These are phyloP conservation scores for Cladophialophora carrionii DNA, from an alignment of 2,329 filamentous ascomycete species.

Conservation along the genomic window DNA sequence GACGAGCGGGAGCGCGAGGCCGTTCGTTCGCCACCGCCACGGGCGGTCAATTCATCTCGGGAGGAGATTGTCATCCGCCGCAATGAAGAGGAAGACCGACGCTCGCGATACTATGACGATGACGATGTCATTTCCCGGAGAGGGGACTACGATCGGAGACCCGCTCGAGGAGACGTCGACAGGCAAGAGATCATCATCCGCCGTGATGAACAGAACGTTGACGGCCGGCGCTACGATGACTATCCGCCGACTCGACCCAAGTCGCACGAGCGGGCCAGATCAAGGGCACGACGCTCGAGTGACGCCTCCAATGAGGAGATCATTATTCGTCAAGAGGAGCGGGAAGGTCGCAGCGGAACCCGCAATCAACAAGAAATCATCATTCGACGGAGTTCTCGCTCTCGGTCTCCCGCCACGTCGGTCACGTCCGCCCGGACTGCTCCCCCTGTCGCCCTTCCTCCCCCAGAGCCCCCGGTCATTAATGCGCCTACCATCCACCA, in stretches of 20 bases:
- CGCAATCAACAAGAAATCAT: conserved; percentile 44
- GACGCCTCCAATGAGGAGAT: conserved; percentile 43
- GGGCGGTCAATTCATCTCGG: conserved; percentile 36
- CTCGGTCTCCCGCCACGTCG: conserved; percentile 33
- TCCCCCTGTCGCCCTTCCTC: conserved; percentile 58
- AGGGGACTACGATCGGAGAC: conserved; percentile 39
- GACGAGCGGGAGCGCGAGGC: conserved; percentile 36
- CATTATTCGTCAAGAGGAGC: conserved; percentile 47
- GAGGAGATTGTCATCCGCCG: conserved; percentile 55
- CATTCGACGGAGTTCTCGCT: conserved; percentile 44
- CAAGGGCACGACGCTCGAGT: conserved; percentile 37
- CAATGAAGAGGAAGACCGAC: conserved; percentile 36
- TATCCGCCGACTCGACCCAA: conserved; percentile 38
- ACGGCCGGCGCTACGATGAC: conserved; percentile 33
- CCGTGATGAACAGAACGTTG: conserved; percentile 43
- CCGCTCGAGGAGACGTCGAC: conserved; percentile 28
- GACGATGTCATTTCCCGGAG: conserved; percentile 25
- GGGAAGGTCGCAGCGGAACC: conserved; percentile 41
- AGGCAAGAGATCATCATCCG: conserved; percentile 45
- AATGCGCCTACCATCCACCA: conserved; percentile 79
- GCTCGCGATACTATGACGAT: conserved; percentile 30
- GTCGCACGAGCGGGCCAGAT: conserved; percentile 38
- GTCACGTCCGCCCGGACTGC: conserved; percentile 45
- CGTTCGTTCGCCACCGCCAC: conserved; percentile 23
- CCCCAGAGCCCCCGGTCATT: conserved; percentile 64